Percentiles rank a stretch among this genome's conserved stretches.
phyloP scores from a whole-genome alignment of 2,329 filamentous ascomycete species.

The Alternaria arbusti region DNA sequence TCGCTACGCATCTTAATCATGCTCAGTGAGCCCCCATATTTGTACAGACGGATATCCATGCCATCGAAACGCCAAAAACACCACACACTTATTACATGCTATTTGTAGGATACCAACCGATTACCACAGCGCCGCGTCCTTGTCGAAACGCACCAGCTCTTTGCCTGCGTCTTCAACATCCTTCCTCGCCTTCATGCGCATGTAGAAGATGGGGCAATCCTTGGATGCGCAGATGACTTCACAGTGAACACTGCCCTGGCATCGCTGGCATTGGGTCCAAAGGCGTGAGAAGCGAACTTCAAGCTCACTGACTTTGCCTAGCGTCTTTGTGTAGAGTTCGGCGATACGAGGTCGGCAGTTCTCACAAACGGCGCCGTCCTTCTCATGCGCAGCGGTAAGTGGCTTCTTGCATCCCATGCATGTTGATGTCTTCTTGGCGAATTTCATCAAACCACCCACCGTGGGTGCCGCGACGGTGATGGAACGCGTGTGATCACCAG shows the following conservation, averaged over 20 bases:
- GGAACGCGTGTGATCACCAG: constrained; percentile 91
- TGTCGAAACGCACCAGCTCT: constrained; percentile 88
- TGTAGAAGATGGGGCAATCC: constrained; percentile 99
- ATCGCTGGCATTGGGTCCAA: constrained; percentile 98
- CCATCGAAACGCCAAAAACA: constrained; percentile 9
- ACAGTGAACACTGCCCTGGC: constrained; percentile 96
- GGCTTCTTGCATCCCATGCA: constrained; percentile 99
- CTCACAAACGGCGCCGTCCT: constrained; percentile 82
- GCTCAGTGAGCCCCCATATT: neutral
- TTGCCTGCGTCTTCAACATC: constrained; percentile 94
- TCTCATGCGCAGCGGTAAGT: constrained; percentile 78
- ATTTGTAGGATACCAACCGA: neutral
- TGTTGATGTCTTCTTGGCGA: constrained; percentile 95
- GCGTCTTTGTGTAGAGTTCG: constrained; percentile 90
- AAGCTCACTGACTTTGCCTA: constrained; percentile 87
- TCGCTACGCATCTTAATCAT: neutral
- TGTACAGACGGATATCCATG: neutral
- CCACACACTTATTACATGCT: neutral
- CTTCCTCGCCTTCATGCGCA: constrained; percentile 99
- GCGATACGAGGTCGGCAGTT: constrained; percentile 85
- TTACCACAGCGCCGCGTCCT: constrained; percentile 75
- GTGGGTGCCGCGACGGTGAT: constrained; percentile 92
- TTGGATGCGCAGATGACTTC: constrained; percentile 97
- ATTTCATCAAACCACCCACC: constrained; percentile 96
- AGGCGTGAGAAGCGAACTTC: constrained; percentile 91